Evolutionary conservation across 768 basidiomycete species (phyloP).

Genomic region (Basidioascus undulatus): DNA sequence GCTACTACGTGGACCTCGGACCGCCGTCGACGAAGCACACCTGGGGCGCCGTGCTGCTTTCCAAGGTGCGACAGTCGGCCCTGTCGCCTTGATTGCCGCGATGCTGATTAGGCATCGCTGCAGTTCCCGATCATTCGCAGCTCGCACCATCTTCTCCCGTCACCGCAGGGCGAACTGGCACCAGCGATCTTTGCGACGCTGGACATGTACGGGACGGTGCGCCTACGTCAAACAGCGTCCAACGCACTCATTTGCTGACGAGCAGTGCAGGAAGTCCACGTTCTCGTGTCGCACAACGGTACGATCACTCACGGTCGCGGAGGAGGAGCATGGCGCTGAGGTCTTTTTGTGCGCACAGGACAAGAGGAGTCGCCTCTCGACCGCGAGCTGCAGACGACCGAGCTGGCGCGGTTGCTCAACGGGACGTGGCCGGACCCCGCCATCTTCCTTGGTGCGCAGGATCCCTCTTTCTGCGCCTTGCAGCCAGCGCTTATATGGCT

Average conservation of each 20-base stretch:
- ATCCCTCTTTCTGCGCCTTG: not conserved
- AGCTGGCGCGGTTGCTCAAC: slow-evolving; percentile 56
- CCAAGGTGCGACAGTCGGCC: slow-evolving; percentile 29
- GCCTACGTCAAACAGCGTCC: no score
- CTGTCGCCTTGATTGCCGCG: not conserved
- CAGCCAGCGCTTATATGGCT: not conserved
- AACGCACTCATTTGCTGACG: no score
- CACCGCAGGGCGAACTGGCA: slow-evolving; percentile 26
- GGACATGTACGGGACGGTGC: slow-evolving; percentile 9
- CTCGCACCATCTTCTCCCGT: slow-evolving; percentile 64
- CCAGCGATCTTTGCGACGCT: slow-evolving; percentile 7
- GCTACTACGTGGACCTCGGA: slow-evolving; percentile 73
- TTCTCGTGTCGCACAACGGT: slow-evolving; percentile 78
- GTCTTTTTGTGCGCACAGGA: no score
- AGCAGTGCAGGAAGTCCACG: no score
- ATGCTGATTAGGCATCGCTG: not conserved
- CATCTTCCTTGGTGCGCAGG: slow-evolving; percentile 35
- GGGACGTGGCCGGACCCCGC: slow-evolving; percentile 14
- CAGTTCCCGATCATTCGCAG: slow-evolving; percentile 75
- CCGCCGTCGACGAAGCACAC: slow-evolving; percentile 27
- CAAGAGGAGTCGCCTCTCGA: slow-evolving; percentile 85
- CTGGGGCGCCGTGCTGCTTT: slow-evolving; percentile 63
- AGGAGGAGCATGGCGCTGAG: no score
- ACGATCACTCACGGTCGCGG: no score
- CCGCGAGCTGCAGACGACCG: slow-evolving; percentile 57